A percentile compares a stretch with the other conserved stretches of the same genome.
These are phyloP conservation scores for Apiotrichum porosum DNA, from an alignment of 1,284 basidiomycete genomes.

Conservation along the genomic window DNA sequence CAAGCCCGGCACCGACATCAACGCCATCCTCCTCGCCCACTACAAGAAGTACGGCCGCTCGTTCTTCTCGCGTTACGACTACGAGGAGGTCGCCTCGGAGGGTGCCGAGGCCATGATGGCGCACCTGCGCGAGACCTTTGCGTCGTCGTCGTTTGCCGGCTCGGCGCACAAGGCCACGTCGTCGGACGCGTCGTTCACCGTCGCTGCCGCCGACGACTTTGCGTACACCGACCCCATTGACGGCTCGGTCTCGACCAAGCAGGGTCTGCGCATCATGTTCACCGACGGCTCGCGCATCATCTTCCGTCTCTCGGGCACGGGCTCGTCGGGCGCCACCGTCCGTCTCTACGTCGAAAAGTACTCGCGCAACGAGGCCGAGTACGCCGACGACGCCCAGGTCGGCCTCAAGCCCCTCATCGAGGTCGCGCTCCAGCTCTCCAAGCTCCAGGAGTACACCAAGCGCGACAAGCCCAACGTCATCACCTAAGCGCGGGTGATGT, in stretches of 20 bases:
- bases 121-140: constrained; percentile 68
- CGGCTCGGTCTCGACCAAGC: constrained; percentile 85
- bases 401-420: constrained; percentile 94
- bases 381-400: constrained; percentile 71
- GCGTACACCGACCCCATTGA: constrained; percentile 98
- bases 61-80: constrained; percentile 98
- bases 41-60: constrained; percentile 92
- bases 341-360: constrained; percentile 91
- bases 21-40: constrained; percentile 78
- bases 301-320: constrained; percentile 93
- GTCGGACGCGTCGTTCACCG: constrained; percentile 68
- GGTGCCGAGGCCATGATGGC: constrained; percentile 82
- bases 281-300: constrained; percentile 88
- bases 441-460: constrained; percentile 78
- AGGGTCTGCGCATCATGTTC: constrained; percentile 91
- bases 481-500: constrained; percentile 54
- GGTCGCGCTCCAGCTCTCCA: constrained; percentile 77
- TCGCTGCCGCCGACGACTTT: constrained; percentile 79
- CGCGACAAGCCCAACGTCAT: constrained; percentile 92
- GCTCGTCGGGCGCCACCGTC: constrained; percentile 90
- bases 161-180: constrained; percentile 63
- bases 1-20: constrained; percentile 74
- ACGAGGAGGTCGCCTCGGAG: constrained; percentile 91
- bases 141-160: constrained; percentile 61
- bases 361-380: constrained; percentile 71